Base-by-base conservation (phyloP, 176 grass and related monocot species). In the Musa acuminata region DNA sequence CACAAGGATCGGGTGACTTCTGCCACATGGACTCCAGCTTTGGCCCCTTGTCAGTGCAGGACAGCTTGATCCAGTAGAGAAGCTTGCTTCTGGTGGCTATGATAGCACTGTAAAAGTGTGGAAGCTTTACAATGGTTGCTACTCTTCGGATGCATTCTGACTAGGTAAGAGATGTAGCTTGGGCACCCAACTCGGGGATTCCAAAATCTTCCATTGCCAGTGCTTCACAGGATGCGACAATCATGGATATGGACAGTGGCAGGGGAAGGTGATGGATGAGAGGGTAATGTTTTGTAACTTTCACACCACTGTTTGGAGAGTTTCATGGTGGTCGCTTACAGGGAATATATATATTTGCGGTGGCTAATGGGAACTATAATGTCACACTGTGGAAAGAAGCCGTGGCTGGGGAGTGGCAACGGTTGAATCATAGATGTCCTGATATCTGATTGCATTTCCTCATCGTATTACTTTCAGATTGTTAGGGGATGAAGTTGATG, bases 301-400 rank as follows among this genome's bases (percentile, higher is more conserved):
- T 58, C 55, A 19, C 2, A 14, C 55, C 19, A 17, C 55, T 59
- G 55, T 59, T 59, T 20, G 55, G 55, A 59, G 55, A 59, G 55
- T 59, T 6, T 19, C 55, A 35, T 67, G 64, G 64, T 67, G 64
- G 25, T 67, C 25, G 12, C 64, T 67, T 14, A 67, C 25, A 67
- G 64, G 64, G 25, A 67, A 67, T 67, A 67, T n/a, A 23, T 23
- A 23, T 67, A 67, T 16, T 67, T 35, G 23, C 64, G 0, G 24
- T 67, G 19, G 64, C 64, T 14, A 25, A 67, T 67, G 64, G 64
- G 64, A 67, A 67, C 24, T 7, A 59, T 6, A 67, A 35, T 2
- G 64, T 67, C 26, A 67, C 64, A 67, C 35, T 43, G 64, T 67
- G 64, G 64, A 67, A 67, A 13, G 64, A 67, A 67, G 64, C 25